phyloP scores from a whole-genome alignment of 176 grass and related monocot genomes.

The Chloris gayana region DNA sequence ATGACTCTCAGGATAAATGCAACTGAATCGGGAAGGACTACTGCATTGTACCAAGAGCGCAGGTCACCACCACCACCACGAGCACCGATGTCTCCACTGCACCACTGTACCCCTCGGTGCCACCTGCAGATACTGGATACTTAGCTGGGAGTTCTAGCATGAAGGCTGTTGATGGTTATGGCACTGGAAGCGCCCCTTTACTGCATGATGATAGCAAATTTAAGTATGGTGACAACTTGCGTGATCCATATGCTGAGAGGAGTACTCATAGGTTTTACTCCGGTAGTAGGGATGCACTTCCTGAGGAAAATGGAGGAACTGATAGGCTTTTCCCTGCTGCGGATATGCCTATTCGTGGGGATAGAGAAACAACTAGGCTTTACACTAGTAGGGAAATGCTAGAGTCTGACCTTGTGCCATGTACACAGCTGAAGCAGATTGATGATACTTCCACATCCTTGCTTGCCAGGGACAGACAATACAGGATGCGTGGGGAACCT shows the following conservation, averaged over 20 bases:
- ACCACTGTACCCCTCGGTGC: conserved; percentile 34
- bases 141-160: conserved; percentile 14
- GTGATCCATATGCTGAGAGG: conserved; percentile 28
- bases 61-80: not conserved
- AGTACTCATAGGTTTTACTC: conserved; percentile 33
- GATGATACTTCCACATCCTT: conserved; percentile 57
- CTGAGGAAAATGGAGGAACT: conserved; percentile 36
- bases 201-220: conserved; percentile 23
- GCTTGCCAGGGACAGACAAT: conserved; percentile 35
- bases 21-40: conserved; percentile 28
- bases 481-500: conserved; percentile 17
- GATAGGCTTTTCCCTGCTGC: conserved; percentile 36
- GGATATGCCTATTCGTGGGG: conserved; percentile 32
- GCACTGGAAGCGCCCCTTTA: not conserved
- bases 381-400: conserved; percentile 46
- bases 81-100: not conserved
- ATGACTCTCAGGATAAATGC: conserved; percentile 29
- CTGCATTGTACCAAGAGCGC: conserved; percentile 30
- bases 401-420: conserved; percentile 26
- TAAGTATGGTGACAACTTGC: conserved; percentile 23
- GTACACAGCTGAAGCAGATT: conserved; percentile 43
- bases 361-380: conserved; percentile 42
- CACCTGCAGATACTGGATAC: conserved; percentile 34
- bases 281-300: conserved; percentile 25
- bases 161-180: conserved; percentile 29